Percentiles rank a stretch among this genome's conserved stretches.
phyloP scores from a whole-genome alignment of 805 yeast genomes.

The Starmerella gropengiesseri region DNA sequence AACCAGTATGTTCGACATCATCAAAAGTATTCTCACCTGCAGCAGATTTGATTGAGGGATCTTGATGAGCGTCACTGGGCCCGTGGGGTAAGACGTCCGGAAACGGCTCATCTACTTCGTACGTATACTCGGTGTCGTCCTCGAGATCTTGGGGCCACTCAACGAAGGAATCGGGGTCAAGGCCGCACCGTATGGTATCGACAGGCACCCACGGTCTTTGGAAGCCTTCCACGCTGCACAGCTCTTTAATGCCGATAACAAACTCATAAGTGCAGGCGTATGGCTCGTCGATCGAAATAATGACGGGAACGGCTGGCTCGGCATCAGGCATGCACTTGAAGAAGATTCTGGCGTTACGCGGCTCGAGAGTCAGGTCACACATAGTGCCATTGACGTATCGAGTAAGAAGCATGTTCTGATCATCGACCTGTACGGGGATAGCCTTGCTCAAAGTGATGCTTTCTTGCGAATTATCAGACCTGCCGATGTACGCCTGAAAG shows the following conservation, averaged over 20 bases:
- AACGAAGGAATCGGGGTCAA: not conserved
- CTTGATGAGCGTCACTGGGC: too few species aligned
- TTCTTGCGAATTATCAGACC: not conserved
- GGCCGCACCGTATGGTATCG: constrained; percentile 15
- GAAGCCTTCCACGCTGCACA: constrained; percentile 20
- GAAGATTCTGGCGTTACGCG: constrained; percentile 44
- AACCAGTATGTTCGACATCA: too few species aligned
- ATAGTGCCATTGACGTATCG: constrained; percentile 38
- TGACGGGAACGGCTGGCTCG: not conserved
- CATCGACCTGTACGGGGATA: constrained; percentile 14
- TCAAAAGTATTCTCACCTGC: too few species aligned
- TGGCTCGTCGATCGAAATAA: constrained; percentile 17
- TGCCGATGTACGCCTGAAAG: constrained; percentile 5
- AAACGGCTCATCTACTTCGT: not conserved
- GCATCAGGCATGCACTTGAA: constrained; percentile 42
- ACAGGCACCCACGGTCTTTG: not conserved
- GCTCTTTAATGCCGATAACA: constrained; percentile 11
- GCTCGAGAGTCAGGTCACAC: constrained; percentile 49
- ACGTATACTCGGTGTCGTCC: not conserved
- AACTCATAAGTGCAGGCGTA: constrained; percentile 21
- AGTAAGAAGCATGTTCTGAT: constrained; percentile 13
- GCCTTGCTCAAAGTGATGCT: constrained; percentile 3
- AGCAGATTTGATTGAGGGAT: too few species aligned
- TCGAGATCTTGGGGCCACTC: not conserved
- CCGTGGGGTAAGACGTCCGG: too few species aligned